Conservation (phyloP, 2,329 filamentous ascomycete genomes). For the Colletotrichum salicis region DNA sequence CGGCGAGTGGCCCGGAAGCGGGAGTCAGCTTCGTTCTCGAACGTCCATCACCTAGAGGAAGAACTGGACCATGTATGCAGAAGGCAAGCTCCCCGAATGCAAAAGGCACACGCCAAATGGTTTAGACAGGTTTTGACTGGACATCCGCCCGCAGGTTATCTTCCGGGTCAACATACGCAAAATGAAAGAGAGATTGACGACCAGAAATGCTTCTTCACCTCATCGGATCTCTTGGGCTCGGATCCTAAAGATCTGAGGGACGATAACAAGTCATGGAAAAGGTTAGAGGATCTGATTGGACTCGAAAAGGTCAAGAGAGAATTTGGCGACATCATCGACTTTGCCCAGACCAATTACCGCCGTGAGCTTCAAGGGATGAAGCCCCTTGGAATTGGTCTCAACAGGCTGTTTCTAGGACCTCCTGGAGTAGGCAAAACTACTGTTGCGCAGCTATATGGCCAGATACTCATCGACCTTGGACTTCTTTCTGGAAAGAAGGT, state of each 20-base stretch:
- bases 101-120: not conserved
- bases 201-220: slow-evolving; percentile 49
- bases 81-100: not conserved
- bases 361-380: slow-evolving; percentile 65
- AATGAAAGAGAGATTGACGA: too few species aligned
- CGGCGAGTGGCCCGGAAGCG: not conserved
- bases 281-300: slow-evolving; percentile 64
- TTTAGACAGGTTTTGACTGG: not conserved
- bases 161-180: slow-evolving; percentile 12
- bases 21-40: not conserved
- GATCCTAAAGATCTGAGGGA: slow-evolving; percentile 59
- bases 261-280: slow-evolving; percentile 60
- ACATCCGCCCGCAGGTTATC: too few species aligned
- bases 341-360: slow-evolving; percentile 64
- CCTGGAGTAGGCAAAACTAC: slow-evolving; percentile 74
- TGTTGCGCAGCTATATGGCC: slow-evolving; percentile 71
- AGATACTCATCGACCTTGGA: slow-evolving; percentile 68
- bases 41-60: not conserved
- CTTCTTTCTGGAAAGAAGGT: slow-evolving; percentile 67
- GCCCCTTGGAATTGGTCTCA: slow-evolving; percentile 61
- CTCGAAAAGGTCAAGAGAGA: slow-evolving; percentile 64
- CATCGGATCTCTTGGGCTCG: slow-evolving; percentile 68
- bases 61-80: not conserved
- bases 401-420: slow-evolving; percentile 68
- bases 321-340: slow-evolving; percentile 59